Evolutionary conservation across 2,329 filamentous ascomycete genomes (phyloP).

Genomic region (Colletotrichum shisoi): DNA sequence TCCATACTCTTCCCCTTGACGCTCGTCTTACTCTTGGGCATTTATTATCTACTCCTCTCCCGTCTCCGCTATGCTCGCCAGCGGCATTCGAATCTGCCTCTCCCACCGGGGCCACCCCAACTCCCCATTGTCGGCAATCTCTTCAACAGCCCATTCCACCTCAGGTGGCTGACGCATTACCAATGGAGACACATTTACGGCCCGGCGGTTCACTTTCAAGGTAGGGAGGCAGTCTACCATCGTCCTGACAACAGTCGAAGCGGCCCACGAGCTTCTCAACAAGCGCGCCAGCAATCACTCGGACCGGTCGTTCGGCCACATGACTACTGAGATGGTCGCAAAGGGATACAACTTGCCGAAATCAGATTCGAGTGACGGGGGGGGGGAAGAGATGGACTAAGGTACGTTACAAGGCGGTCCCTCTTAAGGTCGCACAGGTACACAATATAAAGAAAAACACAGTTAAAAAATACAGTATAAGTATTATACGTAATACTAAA

Average conservation of each 20-base stretch:
- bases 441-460: no score
- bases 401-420: no score
- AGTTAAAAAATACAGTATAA: no score
- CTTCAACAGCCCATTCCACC: constrained; percentile 10
- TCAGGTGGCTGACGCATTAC: constrained; percentile 20
- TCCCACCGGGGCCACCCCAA: constrained; percentile 13
- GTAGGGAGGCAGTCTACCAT: background rate
- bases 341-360: constrained; percentile 19
- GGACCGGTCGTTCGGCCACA: constrained; percentile 4
- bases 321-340: background rate
- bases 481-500: no score
- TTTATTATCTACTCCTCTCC: background rate
- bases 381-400: no score
- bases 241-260: constrained; percentile 23
- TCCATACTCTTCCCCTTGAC: background rate
- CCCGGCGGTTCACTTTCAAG: constrained; percentile 5
- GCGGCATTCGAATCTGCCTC: background rate
- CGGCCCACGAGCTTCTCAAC: constrained; percentile 29
- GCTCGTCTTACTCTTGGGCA: background rate
- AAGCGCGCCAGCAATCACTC: constrained; percentile 25
- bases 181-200: constrained; percentile 24
- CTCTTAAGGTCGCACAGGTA: no score
- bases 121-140: constrained; percentile 14
- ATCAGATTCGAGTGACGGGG: no score
- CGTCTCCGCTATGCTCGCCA: background rate